Conservation (phyloP, 345 rosid species). For the Lumnitzera racemosa region DNA sequence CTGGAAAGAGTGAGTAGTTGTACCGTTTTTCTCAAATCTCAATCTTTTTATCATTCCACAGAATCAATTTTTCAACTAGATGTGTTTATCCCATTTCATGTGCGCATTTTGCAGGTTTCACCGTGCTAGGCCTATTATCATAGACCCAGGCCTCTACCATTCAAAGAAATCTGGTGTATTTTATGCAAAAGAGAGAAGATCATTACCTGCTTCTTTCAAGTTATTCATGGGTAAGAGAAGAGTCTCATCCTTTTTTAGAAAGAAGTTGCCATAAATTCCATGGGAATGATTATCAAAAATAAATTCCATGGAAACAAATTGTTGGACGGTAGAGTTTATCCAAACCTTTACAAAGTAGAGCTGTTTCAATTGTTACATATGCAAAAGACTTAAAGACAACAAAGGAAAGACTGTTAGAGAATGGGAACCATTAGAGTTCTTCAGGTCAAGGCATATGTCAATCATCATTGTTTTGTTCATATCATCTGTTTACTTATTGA, state of each 20-base stretch:
- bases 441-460: too few species aligned
- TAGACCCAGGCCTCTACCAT: slow-evolving; percentile 92
- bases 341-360: neutral
- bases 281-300: too few species aligned
- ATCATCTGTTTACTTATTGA: too few species aligned
- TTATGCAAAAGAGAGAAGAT: slow-evolving; percentile 83
- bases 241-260: slow-evolving; percentile 4
- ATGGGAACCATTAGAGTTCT: too few species aligned
- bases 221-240: slow-evolving; percentile 58
- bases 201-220: slow-evolving; percentile 86
- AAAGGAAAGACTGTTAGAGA: too few species aligned
- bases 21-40: neutral
- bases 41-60: too few species aligned
- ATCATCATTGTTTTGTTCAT: too few species aligned
- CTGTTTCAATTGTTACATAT: too few species aligned
- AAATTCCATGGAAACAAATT: neutral
- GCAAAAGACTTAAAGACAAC: too few species aligned
- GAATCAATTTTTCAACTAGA: too few species aligned
- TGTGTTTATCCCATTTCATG: too few species aligned
- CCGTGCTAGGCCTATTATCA: slow-evolving; percentile 79
- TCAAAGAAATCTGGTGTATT: slow-evolving; percentile 71
- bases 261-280: neutral
- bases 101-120: slow-evolving; percentile 38
- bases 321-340: neutral
- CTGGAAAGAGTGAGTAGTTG: slow-evolving; percentile 86